Evolutionary conservation across 306 rosid genomes (phyloP), one percentile per base, ranked within the genome.

Genomic region (Cucumis melo): DNA sequence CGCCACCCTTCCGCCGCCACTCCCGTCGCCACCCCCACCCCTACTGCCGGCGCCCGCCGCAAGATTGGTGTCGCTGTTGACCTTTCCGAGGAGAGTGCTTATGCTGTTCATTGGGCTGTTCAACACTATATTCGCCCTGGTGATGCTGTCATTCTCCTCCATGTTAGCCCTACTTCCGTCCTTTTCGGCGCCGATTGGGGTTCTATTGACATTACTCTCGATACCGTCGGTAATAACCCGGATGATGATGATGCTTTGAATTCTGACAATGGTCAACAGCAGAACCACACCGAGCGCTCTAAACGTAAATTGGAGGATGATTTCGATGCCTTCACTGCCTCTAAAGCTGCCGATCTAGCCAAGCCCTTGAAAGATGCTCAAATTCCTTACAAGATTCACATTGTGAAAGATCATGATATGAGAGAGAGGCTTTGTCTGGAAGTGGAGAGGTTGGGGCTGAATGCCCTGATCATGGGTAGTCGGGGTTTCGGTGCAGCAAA

Each of bases 121-220:
- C 88, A 90, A 56, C 87, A 95, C 83, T 95, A 95, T 82, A 84
- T 95, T 79, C 96, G 99, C 1, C 99, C 99, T 4, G 99, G 96
- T 0, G 99, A 94, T 67, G 99, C 97, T 29, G 99, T 92, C 17
- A 87, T 94, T 67, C 97, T 94, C 84, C 96, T 94, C 86, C 99
- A 94, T 78, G 99, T 94, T 20, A 92, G 99, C 89, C 90, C 96
- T 5, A 94, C 99, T 10, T 83, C 91, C 53, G 97, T 94, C 39
- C 96, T 94, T 24, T 94, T 90, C 81, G 97, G 99, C 42, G 99
- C 99, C 14, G 99, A 94, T 23, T 94, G 99, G 99, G 99, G 99
- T 70, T 81, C 97, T 48, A 87, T 87, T 56, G 96, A 92, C 80
- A 86, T 87, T 48, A 78, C 96, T 78, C 83, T 89, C 76, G 74